Percentiles rank a stretch among this genome's conserved stretches.
These are phyloP conservation scores for Picea abies DNA, from an alignment of 83 land plant species.

Conservation along the genomic window DNA sequence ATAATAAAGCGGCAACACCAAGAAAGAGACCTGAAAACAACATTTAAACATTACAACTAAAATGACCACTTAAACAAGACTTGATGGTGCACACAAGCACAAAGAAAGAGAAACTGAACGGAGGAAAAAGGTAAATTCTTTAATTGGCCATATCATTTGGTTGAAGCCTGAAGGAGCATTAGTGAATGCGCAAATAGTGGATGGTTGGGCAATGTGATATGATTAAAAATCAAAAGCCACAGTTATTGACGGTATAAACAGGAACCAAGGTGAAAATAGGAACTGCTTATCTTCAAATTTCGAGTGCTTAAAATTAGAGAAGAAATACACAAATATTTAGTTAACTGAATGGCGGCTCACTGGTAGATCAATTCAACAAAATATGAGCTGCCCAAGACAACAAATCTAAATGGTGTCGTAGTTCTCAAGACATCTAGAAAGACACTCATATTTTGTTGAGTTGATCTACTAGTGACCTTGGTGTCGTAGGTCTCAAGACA, in stretches of 20 bases:
- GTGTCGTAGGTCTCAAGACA: too few species aligned
- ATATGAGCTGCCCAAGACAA: too few species aligned
- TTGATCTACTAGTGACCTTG: too few species aligned
- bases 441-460: too few species aligned
- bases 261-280: background rate
- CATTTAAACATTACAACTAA: background rate
- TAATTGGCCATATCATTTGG: background rate
- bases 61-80: background rate
- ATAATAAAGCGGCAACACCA: background rate
- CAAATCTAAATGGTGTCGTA: too few species aligned
- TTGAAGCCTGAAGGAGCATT: background rate
- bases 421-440: too few species aligned
- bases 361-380: too few species aligned
- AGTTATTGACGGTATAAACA: background rate
- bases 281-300: background rate
- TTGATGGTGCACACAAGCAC: constrained; percentile 4
- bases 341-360: too few species aligned
- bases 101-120: background rate
- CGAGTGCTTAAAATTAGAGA: background rate
- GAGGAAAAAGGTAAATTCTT: background rate
- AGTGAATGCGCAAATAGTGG: background rate
- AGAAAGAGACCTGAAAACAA: background rate
- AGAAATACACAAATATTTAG: background rate
- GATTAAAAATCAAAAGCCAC: background rate
- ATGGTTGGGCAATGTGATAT: background rate